These are phyloP conservation scores for Mycena sp. DNA, from an alignment of 1,284 basidiomycete genomes.

Conservation along the genomic window DNA sequence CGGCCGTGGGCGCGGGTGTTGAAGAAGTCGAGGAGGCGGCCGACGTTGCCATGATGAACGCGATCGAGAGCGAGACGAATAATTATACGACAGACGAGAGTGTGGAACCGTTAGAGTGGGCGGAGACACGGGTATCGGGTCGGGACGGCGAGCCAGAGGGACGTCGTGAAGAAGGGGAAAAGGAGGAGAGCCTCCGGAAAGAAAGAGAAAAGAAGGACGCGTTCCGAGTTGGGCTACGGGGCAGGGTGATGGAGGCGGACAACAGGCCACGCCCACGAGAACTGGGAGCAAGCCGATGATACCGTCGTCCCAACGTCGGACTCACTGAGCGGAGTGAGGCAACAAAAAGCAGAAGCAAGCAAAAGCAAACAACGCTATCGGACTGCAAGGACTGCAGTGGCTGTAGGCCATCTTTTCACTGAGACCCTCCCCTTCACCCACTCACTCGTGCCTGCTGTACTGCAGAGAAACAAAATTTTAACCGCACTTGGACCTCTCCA, in stretches of 20 bases:
- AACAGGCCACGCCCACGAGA: constrained; percentile 37
- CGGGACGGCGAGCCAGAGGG: not conserved
- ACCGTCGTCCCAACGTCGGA: constrained; percentile 45
- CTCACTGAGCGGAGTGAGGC: not conserved
- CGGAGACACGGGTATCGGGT: constrained; percentile 20
- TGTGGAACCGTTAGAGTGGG: constrained; percentile 27
- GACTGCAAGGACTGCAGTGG: no score
- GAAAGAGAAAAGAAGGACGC: constrained; percentile 52
- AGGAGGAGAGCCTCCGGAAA: constrained; percentile 40
- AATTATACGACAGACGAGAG: constrained; percentile 28
- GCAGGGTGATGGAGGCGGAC: constrained; percentile 24
- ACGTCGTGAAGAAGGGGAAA: constrained; percentile 34
- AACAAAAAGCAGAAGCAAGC: constrained; percentile 15
- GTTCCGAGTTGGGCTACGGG: constrained; percentile 47
- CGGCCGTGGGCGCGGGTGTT: constrained; percentile 52
- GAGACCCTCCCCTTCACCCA: no score
- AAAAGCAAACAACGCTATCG: not conserved
- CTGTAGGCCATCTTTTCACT: no score
- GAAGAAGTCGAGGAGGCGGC: constrained; percentile 53
- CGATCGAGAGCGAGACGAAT: constrained; percentile 38
- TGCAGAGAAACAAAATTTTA: no score
- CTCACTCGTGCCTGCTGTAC: no score
- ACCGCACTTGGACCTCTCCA: no score
- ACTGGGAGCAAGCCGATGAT: constrained; percentile 36
- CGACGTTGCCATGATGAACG: constrained; percentile 28